Base-by-base conservation (phyloP, 2,329 filamentous ascomycete species). In the Boeremia lycopersici region DNA sequence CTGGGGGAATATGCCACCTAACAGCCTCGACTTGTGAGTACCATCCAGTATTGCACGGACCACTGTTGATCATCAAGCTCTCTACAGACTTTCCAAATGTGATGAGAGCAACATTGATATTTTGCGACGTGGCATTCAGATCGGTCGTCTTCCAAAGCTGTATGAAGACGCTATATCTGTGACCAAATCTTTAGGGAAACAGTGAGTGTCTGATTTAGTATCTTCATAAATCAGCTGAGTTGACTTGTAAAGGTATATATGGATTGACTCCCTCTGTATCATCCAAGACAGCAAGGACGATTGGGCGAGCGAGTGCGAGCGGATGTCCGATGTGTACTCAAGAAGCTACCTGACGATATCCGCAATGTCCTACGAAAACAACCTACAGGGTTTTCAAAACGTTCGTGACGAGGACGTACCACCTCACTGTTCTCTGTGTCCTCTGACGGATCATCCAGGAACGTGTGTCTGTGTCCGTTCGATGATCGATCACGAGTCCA, bases 191-290 rank as follows among this genome's bases (percentile, higher is more conserved):
- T n/a, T 50, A 1, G 33, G 34, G 3, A 46, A 46, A 25, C 42
- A 19, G 47, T 56, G 2, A 17, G 30, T 12, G 9, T 36, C 11
- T 12, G 7, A 15, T 19, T 3, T 8, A 4, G 17, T 7, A 4
- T 15, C 2, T 19, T 1, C 5, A 11, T 17, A 11, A 19, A 3
- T 1, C 5, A 12, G 34, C 34, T 36, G 15, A 36, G 34, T 5
- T 36, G 15, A 11, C 5, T 11, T 19, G 4, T 17, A 8, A 8
- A 56, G 53, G 23, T 56, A 56, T n/a, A 56, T 50, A 15, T 56
- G 53, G 53, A 56, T 56, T 7, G 53, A 56, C 42, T 56, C 53
- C 1, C 40, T 56, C 5, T 56, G 53, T 25, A 56, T 56, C 3
- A 33, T 55, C 3, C 53, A 56, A 30, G 52, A 55, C 25, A 55